Base-by-base conservation (phyloP, 257 asterid species). In the Salvia miltiorrhiza region DNA sequence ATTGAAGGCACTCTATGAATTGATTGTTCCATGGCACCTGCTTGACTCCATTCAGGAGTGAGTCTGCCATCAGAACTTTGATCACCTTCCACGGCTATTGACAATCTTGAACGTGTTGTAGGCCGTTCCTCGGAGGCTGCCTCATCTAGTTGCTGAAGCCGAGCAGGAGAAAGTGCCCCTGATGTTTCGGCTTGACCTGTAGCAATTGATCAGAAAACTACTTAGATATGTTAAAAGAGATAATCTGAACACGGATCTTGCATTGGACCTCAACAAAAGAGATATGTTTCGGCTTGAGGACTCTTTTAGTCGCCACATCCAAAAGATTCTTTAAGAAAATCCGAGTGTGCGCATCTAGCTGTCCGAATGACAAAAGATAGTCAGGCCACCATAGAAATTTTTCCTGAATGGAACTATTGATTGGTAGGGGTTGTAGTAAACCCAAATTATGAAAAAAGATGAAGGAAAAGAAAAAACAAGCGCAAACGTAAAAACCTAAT, bases 341-440 rank as follows among this genome's bases (percentile, higher is more conserved):
- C 61, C 80, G 71, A 9, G 90, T 78, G 35, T 75, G 81, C 32
- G 74, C 73, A 70, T 87, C 87, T 83, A 83, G 59, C 92, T 83
- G 70, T 57, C 26, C 41, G 70, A 70, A 57, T 65, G 41, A 68
- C 20, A 8, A 72, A 57, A 65, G 3, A 65, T 10, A 4, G 14
- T 37, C 33, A 14, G 7, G 24, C 9, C 53, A n/a, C 53, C 19
- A 45, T 45, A n/a, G 0, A 44, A 19, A 45, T 45, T 45, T 45
- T 5, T 16, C 23, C 19, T 45, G 23, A 45, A n/a, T n/a, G n/a
- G n/a, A n/a, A n/a, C n/a, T n/a, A n/a, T n/a, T n/a, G n/a, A n/a
- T n/a, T n/a, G n/a, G n/a, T n/a, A n/a, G n/a, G n/a, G n/a, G n/a
- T n/a, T n/a, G n/a, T n/a, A n/a, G n/a, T n/a, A n/a, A n/a, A n/a